These are phyloP conservation scores for Syzygium aromaticum DNA, from an alignment of 345 rosid genomes.

Conservation along the genomic window DNA sequence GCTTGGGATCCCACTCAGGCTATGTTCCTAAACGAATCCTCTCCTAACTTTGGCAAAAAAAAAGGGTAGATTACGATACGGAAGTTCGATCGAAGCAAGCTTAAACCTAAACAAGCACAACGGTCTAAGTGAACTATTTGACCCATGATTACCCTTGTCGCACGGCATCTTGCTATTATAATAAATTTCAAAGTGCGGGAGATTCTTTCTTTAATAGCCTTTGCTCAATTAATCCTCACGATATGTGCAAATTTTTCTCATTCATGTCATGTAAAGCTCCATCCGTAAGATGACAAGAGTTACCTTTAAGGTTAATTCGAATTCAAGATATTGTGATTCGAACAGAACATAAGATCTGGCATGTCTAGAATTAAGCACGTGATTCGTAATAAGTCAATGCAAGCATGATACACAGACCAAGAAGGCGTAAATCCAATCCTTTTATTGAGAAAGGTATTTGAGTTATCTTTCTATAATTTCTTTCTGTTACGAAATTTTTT, in stretches of 20 bases:
- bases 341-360: not conserved
- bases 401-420: fast-evolving
- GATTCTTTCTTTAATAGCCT: not conserved
- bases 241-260: not conserved
- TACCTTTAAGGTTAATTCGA: not conserved
- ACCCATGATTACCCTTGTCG: not conserved
- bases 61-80: not conserved
- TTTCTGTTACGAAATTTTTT: too few relatives aligned
- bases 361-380: not conserved
- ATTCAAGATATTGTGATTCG: not conserved
- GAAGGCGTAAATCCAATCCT: not conserved
- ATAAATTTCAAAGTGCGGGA: not conserved
- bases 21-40: not conserved
- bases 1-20: not conserved
- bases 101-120: not conserved
- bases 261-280: not conserved
- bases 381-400: not conserved
- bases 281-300: not conserved
- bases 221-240: not conserved
- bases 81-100: not conserved
- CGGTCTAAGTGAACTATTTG: fast-evolving
- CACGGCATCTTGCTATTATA: not conserved
- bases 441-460: not conserved
- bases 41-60: not conserved
- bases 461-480: not conserved